Evolutionary conservation across 805 yeast species (phyloP), one percentile per base, ranked within the genome.

Genomic region (Kuraishia cidri): DNA sequence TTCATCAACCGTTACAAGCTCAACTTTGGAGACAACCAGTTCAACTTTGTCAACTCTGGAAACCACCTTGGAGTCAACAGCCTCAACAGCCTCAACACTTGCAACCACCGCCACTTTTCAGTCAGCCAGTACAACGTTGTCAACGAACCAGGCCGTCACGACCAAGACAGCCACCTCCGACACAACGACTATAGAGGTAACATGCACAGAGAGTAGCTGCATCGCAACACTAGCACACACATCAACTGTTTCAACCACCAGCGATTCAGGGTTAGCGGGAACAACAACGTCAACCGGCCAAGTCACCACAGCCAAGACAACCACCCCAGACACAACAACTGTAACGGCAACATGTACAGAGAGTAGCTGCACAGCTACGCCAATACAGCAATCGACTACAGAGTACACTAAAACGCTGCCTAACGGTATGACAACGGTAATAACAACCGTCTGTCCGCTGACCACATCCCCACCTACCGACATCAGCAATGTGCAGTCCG

Each of bases 381-480:
- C 8, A 25, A 25, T 11, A 42, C 47, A 19, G 18, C 39, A 3
- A 24, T 32, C 23, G 35, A 43, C 56, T 21, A 54, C 58, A 11
- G 24, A 20, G 51, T 62, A 29, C 45, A 53, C 61, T 5, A 44
- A 48, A 4, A 48, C 58, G 4, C 32, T 36, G n/a, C n/a, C n/a
- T 10, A 36, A 37, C 14, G 57, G 65, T 11, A 37, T 38, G 3
- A 51, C 32, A 28, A 67, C 66, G 10, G 46, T 47, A 13, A 69
- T 56, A 52, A 59, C 66, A 11, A 61, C 67, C 5, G 60, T 58
- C 48, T 60, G 66, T 39, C 67, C 68, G 24, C 36, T 51, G 23
- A 44, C 52, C 26, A 41, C n/a, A n/a, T n/a, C n/a, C n/a, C n/a
- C n/a, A n/a, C n/a, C n/a, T n/a, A n/a, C n/a, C n/a, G n/a, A n/a